These are phyloP conservation scores for Chalciporus sp. DNA, from an alignment of 1,284 basidiomycete species.

Conservation along the genomic window DNA sequence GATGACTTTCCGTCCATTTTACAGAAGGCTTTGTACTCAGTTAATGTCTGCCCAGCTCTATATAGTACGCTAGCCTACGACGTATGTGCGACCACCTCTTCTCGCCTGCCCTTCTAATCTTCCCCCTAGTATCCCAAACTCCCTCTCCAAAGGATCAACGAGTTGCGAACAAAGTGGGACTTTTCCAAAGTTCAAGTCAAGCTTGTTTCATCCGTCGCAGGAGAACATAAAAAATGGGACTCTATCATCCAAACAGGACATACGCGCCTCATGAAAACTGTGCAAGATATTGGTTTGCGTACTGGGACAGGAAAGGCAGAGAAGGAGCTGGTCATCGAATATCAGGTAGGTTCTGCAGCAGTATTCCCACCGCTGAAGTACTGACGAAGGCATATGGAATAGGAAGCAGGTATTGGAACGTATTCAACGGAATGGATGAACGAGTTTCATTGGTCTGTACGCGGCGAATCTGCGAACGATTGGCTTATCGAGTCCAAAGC, in stretches of 20 bases:
- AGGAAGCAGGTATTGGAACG: slow-evolving; percentile 77
- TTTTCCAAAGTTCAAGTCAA: slow-evolving; percentile 69
- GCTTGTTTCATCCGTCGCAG: slow-evolving; percentile 69
- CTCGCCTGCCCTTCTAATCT: slow-evolving; percentile 1
- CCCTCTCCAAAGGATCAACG: slow-evolving; percentile 58
- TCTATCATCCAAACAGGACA: slow-evolving; percentile 62
- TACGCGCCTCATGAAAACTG: slow-evolving; percentile 66
- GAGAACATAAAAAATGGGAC: slow-evolving; percentile 76
- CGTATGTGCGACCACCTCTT: slow-evolving; percentile 38
- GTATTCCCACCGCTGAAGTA: not conserved
- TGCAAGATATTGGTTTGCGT: slow-evolving; percentile 60
- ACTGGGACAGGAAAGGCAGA: slow-evolving; percentile 47
- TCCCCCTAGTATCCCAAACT: slow-evolving; percentile 54
- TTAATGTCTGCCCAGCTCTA: slow-evolving; percentile 68
- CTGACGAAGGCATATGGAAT: slow-evolving; percentile 8
- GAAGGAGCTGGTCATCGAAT: slow-evolving; percentile 61
- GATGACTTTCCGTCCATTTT: slow-evolving; percentile 56
- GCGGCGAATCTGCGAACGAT: slow-evolving; percentile 65
- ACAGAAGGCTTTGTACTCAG: slow-evolving; percentile 54
- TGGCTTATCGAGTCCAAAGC: slow-evolving; percentile 64
- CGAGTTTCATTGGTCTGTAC: slow-evolving; percentile 72
- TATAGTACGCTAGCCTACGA: slow-evolving; percentile 54
- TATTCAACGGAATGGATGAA: slow-evolving; percentile 81
- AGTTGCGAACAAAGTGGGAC: slow-evolving; percentile 71
- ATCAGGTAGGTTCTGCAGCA: slow-evolving; percentile 50